Conservation (phyloP, 345 rosid species). For the Iberis pinnata region DNA sequence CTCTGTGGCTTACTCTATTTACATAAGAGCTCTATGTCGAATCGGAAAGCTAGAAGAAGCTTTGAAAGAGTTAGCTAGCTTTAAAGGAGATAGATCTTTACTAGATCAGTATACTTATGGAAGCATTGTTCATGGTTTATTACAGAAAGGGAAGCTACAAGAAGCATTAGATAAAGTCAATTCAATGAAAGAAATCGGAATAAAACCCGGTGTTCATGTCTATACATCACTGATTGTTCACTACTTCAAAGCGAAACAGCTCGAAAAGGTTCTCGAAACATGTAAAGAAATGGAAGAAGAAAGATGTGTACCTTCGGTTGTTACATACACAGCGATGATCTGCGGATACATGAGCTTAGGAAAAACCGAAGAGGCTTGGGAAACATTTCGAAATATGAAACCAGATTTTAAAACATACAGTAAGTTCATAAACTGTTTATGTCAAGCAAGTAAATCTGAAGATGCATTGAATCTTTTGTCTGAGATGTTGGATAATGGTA, state of each 20-base stretch:
- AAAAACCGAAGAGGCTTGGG: conserved; percentile 49
- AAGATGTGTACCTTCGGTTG: conserved; percentile 49
- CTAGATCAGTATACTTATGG: conserved; percentile 48
- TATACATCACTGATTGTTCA: conserved; percentile 64
- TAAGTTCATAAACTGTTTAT: conserved; percentile 53
- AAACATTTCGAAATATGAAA: conserved; percentile 37
- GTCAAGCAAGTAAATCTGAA: conserved; percentile 53
- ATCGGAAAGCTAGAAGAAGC: conserved; percentile 66
- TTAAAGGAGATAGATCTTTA: conserved; percentile 33
- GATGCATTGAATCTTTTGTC: conserved; percentile 53
- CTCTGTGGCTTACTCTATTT: conserved; percentile 47
- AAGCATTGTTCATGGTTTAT: conserved; percentile 58
- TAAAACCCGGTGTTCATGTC: conserved; percentile 53
- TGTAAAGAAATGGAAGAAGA: conserved; percentile 45
- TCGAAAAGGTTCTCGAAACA: conserved; percentile 40
- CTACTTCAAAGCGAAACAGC: conserved; percentile 59
- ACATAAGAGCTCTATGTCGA: conserved; percentile 70
- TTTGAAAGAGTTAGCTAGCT: conserved; percentile 33
- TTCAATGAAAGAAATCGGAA: conserved; percentile 51
- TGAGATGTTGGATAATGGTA: conserved; percentile 51
- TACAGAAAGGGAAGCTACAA: conserved; percentile 47
- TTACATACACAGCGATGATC: conserved; percentile 67
- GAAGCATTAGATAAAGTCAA: conserved; percentile 59
- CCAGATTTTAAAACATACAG: conserved; percentile 79
- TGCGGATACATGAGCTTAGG: conserved; percentile 56